A percentile compares a stretch with the other conserved stretches of the same genome.
Evolutionary conservation across 257 asterid genomes (phyloP).

Genomic region (Solanum etuberosum): DNA sequence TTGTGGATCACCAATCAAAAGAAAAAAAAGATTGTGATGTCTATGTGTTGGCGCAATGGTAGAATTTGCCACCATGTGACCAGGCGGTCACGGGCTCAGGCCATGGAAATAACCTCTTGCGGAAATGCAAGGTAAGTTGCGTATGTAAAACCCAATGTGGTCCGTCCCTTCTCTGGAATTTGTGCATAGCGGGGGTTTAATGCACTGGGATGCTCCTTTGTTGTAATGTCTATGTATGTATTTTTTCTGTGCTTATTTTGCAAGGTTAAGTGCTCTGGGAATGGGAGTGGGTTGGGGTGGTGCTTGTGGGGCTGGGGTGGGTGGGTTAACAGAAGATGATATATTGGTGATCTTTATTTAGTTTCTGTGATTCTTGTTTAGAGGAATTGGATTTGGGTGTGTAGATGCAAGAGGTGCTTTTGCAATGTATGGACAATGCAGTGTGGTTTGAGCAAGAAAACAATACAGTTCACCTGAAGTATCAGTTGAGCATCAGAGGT

Average conservation of each 20-base stretch:
- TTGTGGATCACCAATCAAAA: background rate
- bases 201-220: background rate
- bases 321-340: background rate
- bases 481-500: conserved; percentile 28
- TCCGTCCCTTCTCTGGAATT: background rate
- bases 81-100: background rate
- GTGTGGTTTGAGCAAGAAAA: conserved; percentile 54
- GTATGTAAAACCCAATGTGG: background rate
- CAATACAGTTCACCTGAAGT: conserved; percentile 42
- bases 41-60: background rate
- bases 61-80: too few species aligned
- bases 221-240: background rate
- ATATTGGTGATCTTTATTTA: conserved; percentile 14
- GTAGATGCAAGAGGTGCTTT: conserved; percentile 74
- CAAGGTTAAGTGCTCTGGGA: background rate
- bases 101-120: background rate
- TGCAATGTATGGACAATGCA: conserved; percentile 61
- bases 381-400: conserved; percentile 50
- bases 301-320: background rate
- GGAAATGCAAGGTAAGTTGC: background rate
- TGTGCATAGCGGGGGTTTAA: background rate
- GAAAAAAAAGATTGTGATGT: background rate
- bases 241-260: background rate
- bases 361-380: conserved; percentile 37
- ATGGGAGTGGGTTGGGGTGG: too few species aligned